These are phyloP conservation scores for Plasmodium cynomolgi DNA, from an alignment of 169 alveolate species.

Conservation along the genomic window DNA sequence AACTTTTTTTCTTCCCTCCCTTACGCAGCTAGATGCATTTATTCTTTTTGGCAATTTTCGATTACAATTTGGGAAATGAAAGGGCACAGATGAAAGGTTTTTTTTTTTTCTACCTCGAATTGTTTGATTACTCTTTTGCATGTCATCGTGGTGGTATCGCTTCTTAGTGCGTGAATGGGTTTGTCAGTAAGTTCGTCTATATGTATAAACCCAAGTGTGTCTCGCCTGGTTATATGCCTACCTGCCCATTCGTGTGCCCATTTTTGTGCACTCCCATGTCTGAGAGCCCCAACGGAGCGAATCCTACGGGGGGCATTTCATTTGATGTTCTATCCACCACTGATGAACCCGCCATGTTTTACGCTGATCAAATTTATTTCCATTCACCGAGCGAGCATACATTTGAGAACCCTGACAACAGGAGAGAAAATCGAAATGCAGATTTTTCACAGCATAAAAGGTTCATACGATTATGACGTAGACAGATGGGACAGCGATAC, in stretches of 20 bases:
- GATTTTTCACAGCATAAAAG: slow-evolving; percentile 88
- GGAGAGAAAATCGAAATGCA: slow-evolving; percentile 89
- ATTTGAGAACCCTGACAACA: slow-evolving; percentile 88
- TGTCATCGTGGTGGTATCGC: no score
- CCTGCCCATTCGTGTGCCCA: no score
- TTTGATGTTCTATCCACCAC: slow-evolving; percentile 87
- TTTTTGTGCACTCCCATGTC: no score
- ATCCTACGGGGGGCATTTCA: slow-evolving; percentile 78
- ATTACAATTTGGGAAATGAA: background rate
- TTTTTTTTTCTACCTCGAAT: background rate
- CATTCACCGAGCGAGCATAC: slow-evolving; percentile 91
- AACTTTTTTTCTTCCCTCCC: background rate
- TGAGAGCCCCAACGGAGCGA: background rate
- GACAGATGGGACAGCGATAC: background rate
- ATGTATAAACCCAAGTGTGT: no score
- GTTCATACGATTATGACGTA: slow-evolving; percentile 46
- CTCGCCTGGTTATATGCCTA: no score
- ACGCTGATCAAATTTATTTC: slow-evolving; percentile 86
- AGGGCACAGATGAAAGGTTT: background rate
- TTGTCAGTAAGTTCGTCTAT: no score
- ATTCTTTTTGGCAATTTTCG: background rate
- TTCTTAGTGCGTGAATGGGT: no score
- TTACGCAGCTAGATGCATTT: slow-evolving; percentile 22
- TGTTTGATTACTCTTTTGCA: background rate
- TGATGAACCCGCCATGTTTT: slow-evolving; percentile 85